phyloP scores from a whole-genome alignment of 179 eudicot species.

The Vitellaria paradoxa region DNA sequence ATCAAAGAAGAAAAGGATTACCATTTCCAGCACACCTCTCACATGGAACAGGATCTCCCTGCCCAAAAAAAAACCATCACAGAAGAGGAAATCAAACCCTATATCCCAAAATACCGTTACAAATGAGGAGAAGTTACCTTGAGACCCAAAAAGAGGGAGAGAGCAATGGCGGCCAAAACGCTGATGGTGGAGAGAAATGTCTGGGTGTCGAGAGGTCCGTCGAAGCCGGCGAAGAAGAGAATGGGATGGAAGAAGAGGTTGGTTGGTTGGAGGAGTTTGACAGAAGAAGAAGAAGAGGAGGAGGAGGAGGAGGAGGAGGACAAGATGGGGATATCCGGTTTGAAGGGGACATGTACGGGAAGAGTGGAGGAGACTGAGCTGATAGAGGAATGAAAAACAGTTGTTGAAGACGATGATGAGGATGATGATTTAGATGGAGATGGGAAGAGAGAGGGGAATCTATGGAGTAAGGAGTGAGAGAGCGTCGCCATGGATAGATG shows the following conservation, averaged over 20 bases:
- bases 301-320: not conserved
- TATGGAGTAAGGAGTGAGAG: constrained; percentile 10
- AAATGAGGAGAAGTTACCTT: constrained; percentile 32
- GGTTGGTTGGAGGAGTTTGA: constrained; percentile 13
- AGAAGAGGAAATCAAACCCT: not conserved
- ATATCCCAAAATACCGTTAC: no score
- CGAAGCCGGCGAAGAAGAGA: constrained; percentile 18
- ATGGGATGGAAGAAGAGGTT: constrained; percentile 20
- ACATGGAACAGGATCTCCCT: constrained; percentile 99
- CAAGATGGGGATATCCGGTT: constrained; percentile 16
- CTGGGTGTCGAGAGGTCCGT: constrained; percentile 44
- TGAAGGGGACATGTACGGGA: constrained; percentile 9
- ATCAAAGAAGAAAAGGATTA: constrained; percentile 19
- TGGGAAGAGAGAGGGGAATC: constrained; percentile 9
- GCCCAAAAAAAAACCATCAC: constrained; percentile 24
- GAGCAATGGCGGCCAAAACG: constrained; percentile 59
- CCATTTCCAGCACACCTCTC: constrained; percentile 95
- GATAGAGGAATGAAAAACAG: not conserved
- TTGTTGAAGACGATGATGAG: not conserved
- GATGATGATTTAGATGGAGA: not conserved
- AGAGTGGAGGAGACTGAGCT: not conserved
- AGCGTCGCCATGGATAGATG: constrained; percentile 18
- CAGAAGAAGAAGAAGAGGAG: not conserved
- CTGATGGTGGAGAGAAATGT: constrained; percentile 50
- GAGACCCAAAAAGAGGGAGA: constrained; percentile 66